Evolutionary conservation across 495 filamentous ascomycete genomes (phyloP), one percentile per base, ranked within the genome.

Genomic region (Poronia punctata): DNA sequence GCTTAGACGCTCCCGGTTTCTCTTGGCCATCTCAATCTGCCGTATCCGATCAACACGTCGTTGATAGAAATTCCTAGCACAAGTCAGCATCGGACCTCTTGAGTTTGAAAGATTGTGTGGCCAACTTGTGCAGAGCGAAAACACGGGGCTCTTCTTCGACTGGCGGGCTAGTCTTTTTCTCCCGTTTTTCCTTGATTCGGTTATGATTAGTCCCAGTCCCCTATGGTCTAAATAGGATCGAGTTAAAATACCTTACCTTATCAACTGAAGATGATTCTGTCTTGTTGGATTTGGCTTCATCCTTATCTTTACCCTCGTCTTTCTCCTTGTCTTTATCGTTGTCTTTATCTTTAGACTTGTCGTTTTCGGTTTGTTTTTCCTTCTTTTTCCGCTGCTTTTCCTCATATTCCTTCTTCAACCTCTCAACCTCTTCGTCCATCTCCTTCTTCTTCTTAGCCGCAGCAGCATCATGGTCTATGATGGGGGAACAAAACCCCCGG

Each of bases 81-180:
- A 34, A 22, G 49, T 63, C 23, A 62, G 53, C 44, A 32, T n/a
- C 34, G 16, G 7, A 24, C 19, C 10, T 5, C 11, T 22, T 20
- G n/a, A 25, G 12, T 20, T 18, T 15, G 28, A 3, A 21, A 26
- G 43, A 37, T 20, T n/a, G 17, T 9, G 23, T 49, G 45, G 49
- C 73, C 26, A 67, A 93, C 87, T 82, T 89, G 49, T 93, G 84
- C 49, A 98, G 66, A 45, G 82, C 74, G 64, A 93, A 98, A 22
- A 95, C 70, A 39, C 92, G 72, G 32, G 88, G 86, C 49, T 79
- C 78, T 38, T 76, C 74, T 24, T 76, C 75, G 10, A 30, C 19
- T 31, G 64, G 63, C 19, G 70, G 56, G 15, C 57, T 53, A 22
- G 55, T 48, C 5, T 58, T 59, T 56, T 79, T 77, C 7, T 76